Conservation (phyloP, 805 yeast species). For the Clavispora fructus region DNA sequence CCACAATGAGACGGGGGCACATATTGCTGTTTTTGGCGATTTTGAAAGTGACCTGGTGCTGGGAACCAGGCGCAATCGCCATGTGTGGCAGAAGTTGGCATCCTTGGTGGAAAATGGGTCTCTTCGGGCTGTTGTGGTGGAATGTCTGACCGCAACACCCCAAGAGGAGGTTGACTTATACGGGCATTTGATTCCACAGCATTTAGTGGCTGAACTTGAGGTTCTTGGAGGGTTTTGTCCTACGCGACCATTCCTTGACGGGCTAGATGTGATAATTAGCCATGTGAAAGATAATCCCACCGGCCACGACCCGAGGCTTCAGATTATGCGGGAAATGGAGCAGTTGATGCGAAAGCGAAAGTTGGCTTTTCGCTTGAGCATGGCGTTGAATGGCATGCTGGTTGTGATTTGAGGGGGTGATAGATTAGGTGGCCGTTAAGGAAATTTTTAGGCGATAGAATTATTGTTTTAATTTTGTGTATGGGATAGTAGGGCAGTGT, state of each 20-base stretch:
- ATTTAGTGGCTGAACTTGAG: constrained; percentile 53
- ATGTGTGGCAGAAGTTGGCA: constrained; percentile 57
- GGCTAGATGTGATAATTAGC: constrained; percentile 44
- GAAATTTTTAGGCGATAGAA: too few relatives aligned
- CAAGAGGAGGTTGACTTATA: constrained; percentile 46
- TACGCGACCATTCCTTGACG: constrained; percentile 26
- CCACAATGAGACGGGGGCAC: constrained; percentile 24
- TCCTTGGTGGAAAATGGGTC: constrained; percentile 34
- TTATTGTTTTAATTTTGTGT: too few relatives aligned
- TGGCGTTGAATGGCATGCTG: constrained; percentile 54
- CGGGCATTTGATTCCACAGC: constrained; percentile 76
- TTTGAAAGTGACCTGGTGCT: constrained; percentile 64
- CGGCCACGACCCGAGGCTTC: constrained; percentile 51
- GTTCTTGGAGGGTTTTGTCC: constrained; percentile 13
- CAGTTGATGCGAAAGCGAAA: constrained; percentile 27
- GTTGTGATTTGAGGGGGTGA: constrained; percentile 19
- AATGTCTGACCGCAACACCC: constrained; percentile 57
- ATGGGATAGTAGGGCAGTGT: too few relatives aligned
- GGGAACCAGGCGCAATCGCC: constrained; percentile 25
- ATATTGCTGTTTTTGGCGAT: constrained; percentile 73
- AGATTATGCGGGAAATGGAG: constrained; percentile 47
- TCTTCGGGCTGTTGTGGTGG: constrained; percentile 60
- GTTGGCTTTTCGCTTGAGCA: constrained; percentile 43
- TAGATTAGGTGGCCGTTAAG: too few relatives aligned
- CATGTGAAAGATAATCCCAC: constrained; percentile 30